These are phyloP conservation scores for Xylaria acuta DNA, from an alignment of 495 filamentous ascomycete species.

Conservation along the genomic window DNA sequence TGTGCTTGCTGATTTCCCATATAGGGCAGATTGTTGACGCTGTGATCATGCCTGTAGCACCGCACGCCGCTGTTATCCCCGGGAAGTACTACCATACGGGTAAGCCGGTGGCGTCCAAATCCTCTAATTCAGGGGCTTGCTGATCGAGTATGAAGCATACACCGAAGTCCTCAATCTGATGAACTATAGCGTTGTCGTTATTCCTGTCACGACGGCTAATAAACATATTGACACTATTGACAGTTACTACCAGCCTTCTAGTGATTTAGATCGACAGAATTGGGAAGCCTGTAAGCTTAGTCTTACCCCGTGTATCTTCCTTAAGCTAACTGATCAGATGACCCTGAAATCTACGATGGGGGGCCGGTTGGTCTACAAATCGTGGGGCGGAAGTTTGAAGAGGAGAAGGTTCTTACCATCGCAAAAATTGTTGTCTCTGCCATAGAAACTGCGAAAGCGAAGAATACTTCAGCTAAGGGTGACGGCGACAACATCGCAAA, in stretches of 20 bases:
- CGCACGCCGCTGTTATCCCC: slow-evolving; percentile 58
- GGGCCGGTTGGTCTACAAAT: slow-evolving; percentile 57
- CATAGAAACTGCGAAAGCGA: slow-evolving; percentile 15
- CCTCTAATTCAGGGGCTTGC: slow-evolving; percentile 6
- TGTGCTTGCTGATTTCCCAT: background rate
- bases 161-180: slow-evolving; percentile 36
- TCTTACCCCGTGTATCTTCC: background rate
- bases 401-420: slow-evolving; percentile 49
- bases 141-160: slow-evolving; percentile 12
- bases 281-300: slow-evolving; percentile 45
- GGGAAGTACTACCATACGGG: slow-evolving; percentile 37
- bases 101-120: background rate
- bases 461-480: background rate
- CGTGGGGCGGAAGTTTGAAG: slow-evolving; percentile 54
- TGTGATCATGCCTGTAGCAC: slow-evolving; percentile 60
- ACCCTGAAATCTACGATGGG: slow-evolving; percentile 55
- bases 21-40: slow-evolving; percentile 52
- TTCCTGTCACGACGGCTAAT: slow-evolving; percentile 56
- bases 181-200: slow-evolving; percentile 51
- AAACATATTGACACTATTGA: slow-evolving; percentile 42
- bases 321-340: slow-evolving; percentile 40
- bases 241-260: slow-evolving; percentile 40
- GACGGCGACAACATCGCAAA: background rate
- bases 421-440: slow-evolving; percentile 33
- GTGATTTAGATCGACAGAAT: slow-evolving; percentile 42